Percentiles rank a stretch among this genome's conserved stretches.
These are phyloP conservation scores for Talaromyces sp. DNA, from an alignment of 2,329 filamentous ascomycete species.

Conservation along the genomic window DNA sequence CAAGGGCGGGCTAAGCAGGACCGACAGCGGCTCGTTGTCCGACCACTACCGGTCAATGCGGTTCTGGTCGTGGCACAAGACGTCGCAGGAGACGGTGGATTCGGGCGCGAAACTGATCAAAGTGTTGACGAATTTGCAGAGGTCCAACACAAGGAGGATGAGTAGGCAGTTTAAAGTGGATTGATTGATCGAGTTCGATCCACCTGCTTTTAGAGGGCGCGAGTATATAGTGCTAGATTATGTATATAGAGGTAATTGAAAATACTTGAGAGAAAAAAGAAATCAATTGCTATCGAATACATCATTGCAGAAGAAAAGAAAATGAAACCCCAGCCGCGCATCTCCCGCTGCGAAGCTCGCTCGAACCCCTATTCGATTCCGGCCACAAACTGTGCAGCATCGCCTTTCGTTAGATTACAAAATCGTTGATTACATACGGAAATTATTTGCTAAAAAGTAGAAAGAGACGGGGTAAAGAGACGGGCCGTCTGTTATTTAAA, in stretches of 20 bases:
- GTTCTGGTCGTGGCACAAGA: constrained; percentile 50
- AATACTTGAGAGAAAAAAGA: neutral
- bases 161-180: neutral
- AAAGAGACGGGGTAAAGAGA: constrained; percentile 3
- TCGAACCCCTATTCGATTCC: neutral
- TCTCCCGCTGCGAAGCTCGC: constrained; percentile 1
- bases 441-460: constrained; percentile 5
- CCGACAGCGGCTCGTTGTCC: neutral
- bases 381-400: constrained; percentile 8
- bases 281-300: constrained; percentile 1
- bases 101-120: constrained; percentile 50
- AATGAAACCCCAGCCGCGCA: constrained; percentile 1
- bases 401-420: constrained; percentile 12
- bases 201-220: too few species aligned
- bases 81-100: constrained; percentile 46
- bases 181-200: too few species aligned
- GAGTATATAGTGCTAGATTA: neutral
- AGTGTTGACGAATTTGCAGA: constrained; percentile 23
- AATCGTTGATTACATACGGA: constrained; percentile 11
- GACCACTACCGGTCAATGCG: constrained; percentile 13
- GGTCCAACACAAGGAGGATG: neutral
- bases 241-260: too few species aligned
- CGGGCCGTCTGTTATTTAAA: constrained; percentile 35
- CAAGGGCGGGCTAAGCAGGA: neutral
- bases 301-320: neutral